phyloP scores from a whole-genome alignment of 169 alveolate genomes.

The Plasmodium gonderi region DNA sequence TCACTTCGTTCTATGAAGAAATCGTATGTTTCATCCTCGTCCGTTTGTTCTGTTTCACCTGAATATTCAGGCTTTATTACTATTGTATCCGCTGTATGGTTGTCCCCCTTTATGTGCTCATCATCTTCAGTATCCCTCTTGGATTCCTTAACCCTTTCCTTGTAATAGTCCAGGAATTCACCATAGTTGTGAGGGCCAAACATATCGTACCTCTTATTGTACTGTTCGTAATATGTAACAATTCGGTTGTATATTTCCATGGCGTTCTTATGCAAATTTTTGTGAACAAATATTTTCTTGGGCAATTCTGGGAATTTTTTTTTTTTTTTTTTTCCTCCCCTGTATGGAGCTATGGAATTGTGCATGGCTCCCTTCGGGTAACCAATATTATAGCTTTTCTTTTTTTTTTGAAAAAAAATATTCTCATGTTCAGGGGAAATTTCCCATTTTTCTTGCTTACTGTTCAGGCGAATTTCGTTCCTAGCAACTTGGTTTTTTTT shows the following conservation, averaged over 20 bases:
- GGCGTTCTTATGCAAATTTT: slow-evolving; percentile 21
- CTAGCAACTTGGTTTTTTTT: too few relatives aligned
- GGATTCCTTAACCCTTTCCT: not conserved
- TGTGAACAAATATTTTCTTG: slow-evolving; percentile 2
- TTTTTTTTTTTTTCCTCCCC: not conserved
- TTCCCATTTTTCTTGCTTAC: too few relatives aligned
- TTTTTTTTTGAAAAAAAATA: too few relatives aligned
- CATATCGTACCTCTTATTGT: not conserved
- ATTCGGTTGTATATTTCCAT: slow-evolving; percentile 45
- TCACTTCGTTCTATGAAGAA: slow-evolving; percentile 49
- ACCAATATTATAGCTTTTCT: too few relatives aligned
- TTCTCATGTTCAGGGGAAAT: not conserved
- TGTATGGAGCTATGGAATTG: not conserved
- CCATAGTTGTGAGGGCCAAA: slow-evolving; percentile 52
- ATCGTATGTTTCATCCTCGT: slow-evolving; percentile 3
- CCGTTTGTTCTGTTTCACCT: not conserved
- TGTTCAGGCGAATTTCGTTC: too few relatives aligned
- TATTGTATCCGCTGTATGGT: not conserved
- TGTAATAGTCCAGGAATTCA: slow-evolving; percentile 13
- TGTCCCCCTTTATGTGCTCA: not conserved
- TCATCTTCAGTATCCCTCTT: not conserved
- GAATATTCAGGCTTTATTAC: not conserved
- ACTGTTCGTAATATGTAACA: slow-evolving; percentile 20
- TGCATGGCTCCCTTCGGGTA: not conserved
- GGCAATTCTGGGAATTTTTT: slow-evolving; percentile 17